A percentile compares a stretch with the other conserved stretches of the same genome.
Evolutionary conservation across 257 asterid species (phyloP).

Genomic region (Jaltomata sinuosa): DNA sequence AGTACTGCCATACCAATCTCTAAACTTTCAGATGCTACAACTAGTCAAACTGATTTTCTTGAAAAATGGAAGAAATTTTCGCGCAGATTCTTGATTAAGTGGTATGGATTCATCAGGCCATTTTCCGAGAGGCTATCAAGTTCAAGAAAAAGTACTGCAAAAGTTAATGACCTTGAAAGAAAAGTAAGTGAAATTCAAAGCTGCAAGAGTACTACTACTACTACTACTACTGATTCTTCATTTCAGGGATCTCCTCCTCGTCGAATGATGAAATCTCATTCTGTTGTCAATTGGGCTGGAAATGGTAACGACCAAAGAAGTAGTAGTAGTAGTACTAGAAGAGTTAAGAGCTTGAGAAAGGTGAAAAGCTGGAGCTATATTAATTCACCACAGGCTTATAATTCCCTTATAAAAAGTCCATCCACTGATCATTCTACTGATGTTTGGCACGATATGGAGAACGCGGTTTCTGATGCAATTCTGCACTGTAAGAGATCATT

Average conservation of each 20-base stretch:
- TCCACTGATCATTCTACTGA: not conserved
- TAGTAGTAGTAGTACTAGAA: not conserved
- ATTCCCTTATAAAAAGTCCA: constrained; percentile 24
- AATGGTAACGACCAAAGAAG: not conserved
- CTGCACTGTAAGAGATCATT: constrained; percentile 57
- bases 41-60: not conserved
- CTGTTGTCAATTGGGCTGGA: constrained; percentile 16
- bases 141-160: constrained; percentile 25
- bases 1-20: constrained; percentile 22
- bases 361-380: constrained; percentile 20
- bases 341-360: constrained; percentile 5
- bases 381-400: constrained; percentile 19
- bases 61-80: constrained; percentile 28
- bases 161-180: constrained; percentile 39
- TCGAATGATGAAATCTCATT: constrained; percentile 13
- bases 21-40: not conserved
- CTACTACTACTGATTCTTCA: not conserved
- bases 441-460: constrained; percentile 36
- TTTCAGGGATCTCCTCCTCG: constrained; percentile 24
- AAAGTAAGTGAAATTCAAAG: constrained; percentile 34
- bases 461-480: constrained; percentile 53
- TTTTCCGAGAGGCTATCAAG: constrained; percentile 3
- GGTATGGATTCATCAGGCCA: constrained; percentile 29
- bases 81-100: constrained; percentile 15
- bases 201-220: constrained; percentile 14